Evolutionary conservation across 306 rosid genomes (phyloP).

Genomic region (Fragaria iinumae): DNA sequence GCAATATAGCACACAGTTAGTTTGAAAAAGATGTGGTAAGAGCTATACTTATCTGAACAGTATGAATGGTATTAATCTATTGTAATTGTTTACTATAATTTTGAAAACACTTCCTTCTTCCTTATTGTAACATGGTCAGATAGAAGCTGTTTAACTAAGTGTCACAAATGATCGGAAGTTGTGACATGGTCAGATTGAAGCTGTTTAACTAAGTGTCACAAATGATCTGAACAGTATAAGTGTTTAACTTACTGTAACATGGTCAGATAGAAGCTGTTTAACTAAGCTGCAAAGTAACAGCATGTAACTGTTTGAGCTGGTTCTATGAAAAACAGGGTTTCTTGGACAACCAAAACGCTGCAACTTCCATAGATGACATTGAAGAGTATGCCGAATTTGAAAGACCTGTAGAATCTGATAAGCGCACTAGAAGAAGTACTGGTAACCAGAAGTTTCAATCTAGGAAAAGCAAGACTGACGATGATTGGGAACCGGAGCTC

Average conservation of each 20-base stretch:
- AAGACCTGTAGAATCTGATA: constrained; percentile 35
- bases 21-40: background rate
- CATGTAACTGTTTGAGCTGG: background rate
- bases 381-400: constrained; percentile 59
- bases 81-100: background rate
- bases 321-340: constrained; percentile 55
- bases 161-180: background rate
- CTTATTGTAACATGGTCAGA: background rate
- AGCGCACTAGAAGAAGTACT: constrained; percentile 33
- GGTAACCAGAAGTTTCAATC: constrained; percentile 44
- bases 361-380: constrained; percentile 47
- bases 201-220: background rate
- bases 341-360: constrained; percentile 65
- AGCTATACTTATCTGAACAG: background rate
- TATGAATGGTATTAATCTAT: background rate
- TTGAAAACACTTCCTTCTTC: background rate
- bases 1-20: background rate
- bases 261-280: background rate
- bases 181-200: background rate
- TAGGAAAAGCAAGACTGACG: constrained; percentile 49
- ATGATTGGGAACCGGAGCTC: constrained; percentile 88
- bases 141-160: background rate
- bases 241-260: background rate
- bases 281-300: too few species aligned
- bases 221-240: too few species aligned